Evolutionary conservation across 2,329 filamentous ascomycete species (phyloP).

Genomic region (Amauroascus verrucosus): DNA sequence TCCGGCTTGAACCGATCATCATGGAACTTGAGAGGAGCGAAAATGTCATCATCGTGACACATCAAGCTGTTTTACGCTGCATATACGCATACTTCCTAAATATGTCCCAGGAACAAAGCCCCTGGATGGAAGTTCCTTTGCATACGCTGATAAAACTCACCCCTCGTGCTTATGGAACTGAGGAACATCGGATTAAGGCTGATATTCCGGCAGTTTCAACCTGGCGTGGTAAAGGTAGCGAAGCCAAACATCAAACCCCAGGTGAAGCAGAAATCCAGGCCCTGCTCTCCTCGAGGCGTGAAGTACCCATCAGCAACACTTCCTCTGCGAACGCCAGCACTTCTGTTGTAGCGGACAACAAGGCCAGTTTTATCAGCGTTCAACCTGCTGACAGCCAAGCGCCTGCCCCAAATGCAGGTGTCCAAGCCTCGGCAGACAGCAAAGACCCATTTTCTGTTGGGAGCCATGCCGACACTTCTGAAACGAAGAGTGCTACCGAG

Average conservation of each 20-base stretch:
- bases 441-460: neutral
- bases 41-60: constrained; percentile 95
- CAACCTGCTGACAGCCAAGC: neutral
- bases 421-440: neutral
- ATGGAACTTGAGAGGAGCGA: constrained; percentile 97
- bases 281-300: constrained; percentile 2
- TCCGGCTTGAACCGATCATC: constrained; percentile 95
- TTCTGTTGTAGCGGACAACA: neutral
- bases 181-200: constrained; percentile 76
- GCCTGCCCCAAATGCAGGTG: neutral
- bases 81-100: constrained; percentile 99
- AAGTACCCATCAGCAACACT: neutral
- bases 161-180: constrained; percentile 83
- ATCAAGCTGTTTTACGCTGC: constrained; percentile 91
- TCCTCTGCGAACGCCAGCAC: neutral
- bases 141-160: constrained; percentile 96
- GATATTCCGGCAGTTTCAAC: constrained; percentile 94
- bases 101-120: constrained; percentile 79
- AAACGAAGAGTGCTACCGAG: neutral
- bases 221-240: constrained; percentile 87
- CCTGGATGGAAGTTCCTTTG: constrained; percentile 97
- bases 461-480: neutral
- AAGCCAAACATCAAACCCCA: constrained; percentile 65
- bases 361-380: too few relatives aligned
- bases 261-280: constrained; percentile 5